Base-by-base conservation (phyloP, 495 filamentous ascomycete species). In the Mytilinidion resinicola region DNA sequence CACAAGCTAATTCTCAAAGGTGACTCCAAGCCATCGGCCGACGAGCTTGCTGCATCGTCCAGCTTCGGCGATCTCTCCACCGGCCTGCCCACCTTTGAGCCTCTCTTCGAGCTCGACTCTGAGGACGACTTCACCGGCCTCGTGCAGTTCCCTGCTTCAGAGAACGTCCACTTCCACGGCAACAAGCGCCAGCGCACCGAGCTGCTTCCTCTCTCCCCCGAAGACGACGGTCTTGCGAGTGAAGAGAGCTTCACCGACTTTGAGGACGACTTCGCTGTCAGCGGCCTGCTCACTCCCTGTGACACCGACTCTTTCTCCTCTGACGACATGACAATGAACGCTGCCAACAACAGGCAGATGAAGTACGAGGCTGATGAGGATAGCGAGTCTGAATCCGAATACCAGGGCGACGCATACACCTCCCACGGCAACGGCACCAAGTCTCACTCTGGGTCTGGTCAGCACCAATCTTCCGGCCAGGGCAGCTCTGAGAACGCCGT, bases 21-120 rank as follows among this genome's bases (percentile, higher is more conserved):
- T 62, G 85, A 84, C 47, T 34, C 59, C 56, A 75, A 77, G 39
- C 72, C 74, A 65, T 79, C 79, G 63, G 68, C 76, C 3, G 72
- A 77, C 44, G 71, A 68, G 36, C 55, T 60, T 8, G 42, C 76
- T 14, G 70, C 76, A 4, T 77, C 76, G 62, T 71, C 72, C 44
- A 64, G 69, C 25, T 67, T 76, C 21, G 78, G 83, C 52, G 77
- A 79, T 35, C 81, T 84, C 63, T 30, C 25, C 25, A 78, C 79
- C 75, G 81, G 80, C n/a, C 78, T 92, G 30, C 85, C 86, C 1
- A 77, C 76, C 37, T 92, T 96, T 59, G 88, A 95, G 66, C 87
- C 89, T 59, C 81, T 95, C 57, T 92, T 90, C 19, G 92, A 96
- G 64, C 81, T 96, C 51, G 93, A 96, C 72, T 92, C 88, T 0